phyloP scores from a whole-genome alignment of 83 land plant species.

The Diphasiastrum complanatum region DNA sequence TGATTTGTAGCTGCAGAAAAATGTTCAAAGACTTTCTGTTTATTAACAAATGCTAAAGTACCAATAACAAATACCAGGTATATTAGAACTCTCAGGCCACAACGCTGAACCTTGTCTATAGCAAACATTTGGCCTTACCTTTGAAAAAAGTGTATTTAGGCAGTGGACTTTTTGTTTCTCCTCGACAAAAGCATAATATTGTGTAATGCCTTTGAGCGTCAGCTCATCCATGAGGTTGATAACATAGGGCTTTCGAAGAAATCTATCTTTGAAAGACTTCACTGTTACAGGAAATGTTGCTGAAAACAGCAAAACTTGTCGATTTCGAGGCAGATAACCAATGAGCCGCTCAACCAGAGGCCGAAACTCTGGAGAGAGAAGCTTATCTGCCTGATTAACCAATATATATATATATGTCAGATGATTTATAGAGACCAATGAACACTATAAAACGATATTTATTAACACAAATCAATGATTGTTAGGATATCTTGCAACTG shows the following conservation, averaged over 20 bases:
- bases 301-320: constrained; percentile 84
- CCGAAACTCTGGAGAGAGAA: constrained; percentile 90
- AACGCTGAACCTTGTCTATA: background rate
- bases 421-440: too few relatives aligned
- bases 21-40: background rate
- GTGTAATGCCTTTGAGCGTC: constrained; percentile 94
- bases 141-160: constrained; percentile 90
- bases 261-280: constrained; percentile 89
- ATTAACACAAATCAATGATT: too few relatives aligned
- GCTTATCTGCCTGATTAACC: constrained; percentile 93
- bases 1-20: constrained; percentile 94
- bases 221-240: constrained; percentile 98
- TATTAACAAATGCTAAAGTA: too few relatives aligned
- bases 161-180: constrained; percentile 98
- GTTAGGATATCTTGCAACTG: too few relatives aligned
- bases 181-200: constrained; percentile 94
- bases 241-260: constrained; percentile 71
- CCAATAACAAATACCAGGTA: too few relatives aligned
- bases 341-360: constrained; percentile 82
- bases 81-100: too few relatives aligned
- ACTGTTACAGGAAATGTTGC: constrained; percentile 99
- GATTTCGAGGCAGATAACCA: constrained; percentile 60
- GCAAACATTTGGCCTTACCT: constrained; percentile 47
- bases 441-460: too few relatives aligned
- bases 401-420: too few relatives aligned